A percentile compares a stretch with the other conserved stretches of the same genome.
Conservation (phyloP, 2,329 filamentous ascomycete genomes). For the Nannizziopsis arthrosporioides region DNA sequence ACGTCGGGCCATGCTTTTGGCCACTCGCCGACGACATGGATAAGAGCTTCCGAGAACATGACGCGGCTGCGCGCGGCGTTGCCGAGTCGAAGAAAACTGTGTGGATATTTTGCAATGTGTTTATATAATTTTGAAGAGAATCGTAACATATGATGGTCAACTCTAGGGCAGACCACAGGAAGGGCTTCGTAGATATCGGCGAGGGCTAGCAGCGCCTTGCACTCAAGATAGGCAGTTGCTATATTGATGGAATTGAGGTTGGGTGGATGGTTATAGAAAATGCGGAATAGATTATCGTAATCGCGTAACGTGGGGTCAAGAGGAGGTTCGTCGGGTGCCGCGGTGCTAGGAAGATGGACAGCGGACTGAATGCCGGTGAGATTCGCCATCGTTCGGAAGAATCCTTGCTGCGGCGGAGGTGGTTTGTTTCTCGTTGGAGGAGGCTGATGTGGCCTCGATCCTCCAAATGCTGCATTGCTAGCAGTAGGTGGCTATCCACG, state of each 20-base stretch:
- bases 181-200: slow-evolving; percentile 95
- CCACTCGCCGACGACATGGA: slow-evolving; percentile 93
- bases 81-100: slow-evolving; percentile 79
- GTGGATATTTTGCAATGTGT: slow-evolving; percentile 91
- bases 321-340: slow-evolving; percentile 47
- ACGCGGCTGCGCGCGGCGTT: slow-evolving; percentile 74
- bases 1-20: slow-evolving; percentile 68
- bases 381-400: slow-evolving; percentile 82
- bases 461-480: slow-evolving; percentile 47
- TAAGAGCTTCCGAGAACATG: slow-evolving; percentile 75
- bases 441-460: slow-evolving; percentile 27
- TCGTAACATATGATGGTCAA: slow-evolving; percentile 86
- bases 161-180: slow-evolving; percentile 71
- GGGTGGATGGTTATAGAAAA: slow-evolving; percentile 89
- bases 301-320: slow-evolving; percentile 67
- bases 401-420: slow-evolving; percentile 50
- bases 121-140: slow-evolving; percentile 89
- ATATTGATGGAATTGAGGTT: slow-evolving; percentile 76
- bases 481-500: slow-evolving; percentile 17
- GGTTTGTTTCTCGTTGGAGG: slow-evolving; percentile 52
- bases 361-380: slow-evolving; percentile 48
- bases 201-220: slow-evolving; percentile 74
- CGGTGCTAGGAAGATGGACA: slow-evolving; percentile 38
- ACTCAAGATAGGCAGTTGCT: slow-evolving; percentile 83
- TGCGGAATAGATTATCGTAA: slow-evolving; percentile 90